Percentiles rank a stretch among this genome's conserved stretches.
Evolutionary conservation across 108 stramenopile genomes (phyloP).

Genomic region (Nannochloropsis gaditana): DNA sequence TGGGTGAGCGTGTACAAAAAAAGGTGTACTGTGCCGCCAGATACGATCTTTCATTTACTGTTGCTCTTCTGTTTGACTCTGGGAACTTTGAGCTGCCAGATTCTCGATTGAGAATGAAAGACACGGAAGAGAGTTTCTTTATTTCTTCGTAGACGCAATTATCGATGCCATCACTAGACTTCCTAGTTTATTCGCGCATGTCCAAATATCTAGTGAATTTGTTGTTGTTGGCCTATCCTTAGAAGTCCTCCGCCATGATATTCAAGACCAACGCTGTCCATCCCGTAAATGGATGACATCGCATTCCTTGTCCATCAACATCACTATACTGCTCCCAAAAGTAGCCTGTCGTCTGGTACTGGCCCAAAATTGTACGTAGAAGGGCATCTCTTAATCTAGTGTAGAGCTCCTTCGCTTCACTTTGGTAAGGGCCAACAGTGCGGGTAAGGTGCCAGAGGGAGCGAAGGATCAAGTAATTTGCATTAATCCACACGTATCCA

Average conservation of each 20-base stretch:
- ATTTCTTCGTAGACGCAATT: no score
- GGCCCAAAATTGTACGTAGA: conserved; percentile 44
- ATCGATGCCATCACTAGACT: no score
- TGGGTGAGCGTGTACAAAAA: no score
- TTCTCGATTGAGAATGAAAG: no score
- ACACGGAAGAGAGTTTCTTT: no score
- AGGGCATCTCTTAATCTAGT: conserved; percentile 33
- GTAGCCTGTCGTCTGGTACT: conserved; percentile 46
- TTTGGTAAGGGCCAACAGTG: conserved; percentile 35
- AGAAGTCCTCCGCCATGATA: conserved; percentile 45
- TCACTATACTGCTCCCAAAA: conserved; percentile 62
- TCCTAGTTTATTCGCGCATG: no score
- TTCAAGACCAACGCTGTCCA: conserved; percentile 56
- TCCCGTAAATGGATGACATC: conserved; percentile 58
- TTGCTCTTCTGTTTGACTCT: no score
- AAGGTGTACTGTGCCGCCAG: no score
- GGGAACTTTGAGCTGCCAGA: no score
- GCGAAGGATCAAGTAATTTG: conserved; percentile 53
- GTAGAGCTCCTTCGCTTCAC: conserved; percentile 37
- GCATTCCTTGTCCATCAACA: conserved; percentile 40
- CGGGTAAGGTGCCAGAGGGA: conserved; percentile 43
- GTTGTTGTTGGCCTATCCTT: background rate
- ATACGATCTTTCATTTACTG: no score
- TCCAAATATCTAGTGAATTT: no score
- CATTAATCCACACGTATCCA: conserved; percentile 57